Evolutionary conservation across 306 rosid genomes (phyloP), one percentile per base, ranked within the genome.

Genomic region (Malus sieversii): DNA sequence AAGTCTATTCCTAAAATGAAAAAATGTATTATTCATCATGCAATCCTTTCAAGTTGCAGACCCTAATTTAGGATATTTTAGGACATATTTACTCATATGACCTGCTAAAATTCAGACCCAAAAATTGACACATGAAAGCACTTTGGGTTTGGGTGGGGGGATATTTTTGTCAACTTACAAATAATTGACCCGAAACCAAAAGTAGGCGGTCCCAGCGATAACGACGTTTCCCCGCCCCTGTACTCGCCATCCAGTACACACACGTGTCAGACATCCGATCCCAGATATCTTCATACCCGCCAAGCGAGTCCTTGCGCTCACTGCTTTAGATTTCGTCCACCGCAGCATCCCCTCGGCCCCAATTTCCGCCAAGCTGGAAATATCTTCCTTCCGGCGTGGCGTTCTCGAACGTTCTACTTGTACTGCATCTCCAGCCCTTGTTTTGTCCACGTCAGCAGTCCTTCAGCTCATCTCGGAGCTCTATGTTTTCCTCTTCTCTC

Each of bases 251-350:
- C 44, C 1, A 42, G 2, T 29, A 18, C 32, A 27, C 29, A 48
- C 70, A 74, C 60, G 77, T 74, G 77, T 60, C 45, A 3, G 2
- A 0, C 3, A 60, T 35, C 33, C 79, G 82, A 85, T 87, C 88
- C 80, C n/a, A 61, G 23, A 83, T 79, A 84, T 87, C 77, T 48
- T 66, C 80, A 10, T 18, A 42, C 42, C 6, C 13, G 57, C n/a
- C 32, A 46, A 71, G 42, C 46, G 40, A 70, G 63, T 77, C 81
- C 66, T 62, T 48, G 46, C 76, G 78, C 85, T 75, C 75, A 44
- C 65, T 44, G 84, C 92, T 88, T 90, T 87, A 71, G 96, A 92
- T 92, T 79, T 75, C 63, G 77, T 82, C 91, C 92, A 80, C 77
- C 78, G 82, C 86, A 81, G 42, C 79, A 48, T 53, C 6, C 1